Conservation (phyloP, 1,139 yeast genomes). For the Blastobotrys petasosporus region DNA sequence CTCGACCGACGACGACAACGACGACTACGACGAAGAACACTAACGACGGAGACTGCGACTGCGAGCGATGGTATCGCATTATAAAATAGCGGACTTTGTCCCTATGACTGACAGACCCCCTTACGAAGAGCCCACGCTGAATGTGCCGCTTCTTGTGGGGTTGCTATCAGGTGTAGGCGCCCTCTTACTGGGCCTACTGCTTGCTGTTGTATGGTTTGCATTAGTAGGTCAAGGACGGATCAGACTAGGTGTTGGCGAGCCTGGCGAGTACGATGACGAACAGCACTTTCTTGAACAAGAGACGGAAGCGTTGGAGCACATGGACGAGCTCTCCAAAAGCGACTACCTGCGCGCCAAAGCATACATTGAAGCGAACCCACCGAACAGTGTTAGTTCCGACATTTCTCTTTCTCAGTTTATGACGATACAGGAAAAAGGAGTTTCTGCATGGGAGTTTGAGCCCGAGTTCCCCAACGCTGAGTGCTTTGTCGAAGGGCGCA, state of each 20-base stretch:
- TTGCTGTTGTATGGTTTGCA: slow-evolving; percentile 33
- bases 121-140: slow-evolving; percentile 18
- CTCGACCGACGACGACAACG: too few species aligned
- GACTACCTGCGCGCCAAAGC: slow-evolving; percentile 53
- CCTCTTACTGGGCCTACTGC: slow-evolving; percentile 29
- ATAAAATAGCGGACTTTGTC: too few species aligned
- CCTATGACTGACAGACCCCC: too few species aligned
- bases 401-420: slow-evolving; percentile 42
- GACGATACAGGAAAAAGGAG: slow-evolving; percentile 85
- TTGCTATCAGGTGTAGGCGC: slow-evolving; percentile 35
- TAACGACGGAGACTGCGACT: too few species aligned
- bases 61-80: too few species aligned
- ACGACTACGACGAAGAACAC: too few species aligned
- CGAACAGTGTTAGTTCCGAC: slow-evolving; percentile 38
- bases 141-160: slow-evolving; percentile 34
- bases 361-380: slow-evolving; percentile 41
- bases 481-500: slow-evolving; percentile 62
- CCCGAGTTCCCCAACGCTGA: slow-evolving; percentile 54
- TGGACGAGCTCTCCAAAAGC: slow-evolving; percentile 45
- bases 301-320: slow-evolving; percentile 60
- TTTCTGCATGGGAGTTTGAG: slow-evolving; percentile 86
- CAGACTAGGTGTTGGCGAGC: slow-evolving; percentile 39
- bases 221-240: slow-evolving; percentile 33
- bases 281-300: slow-evolving; percentile 61
- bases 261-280: slow-evolving; percentile 60